These are phyloP conservation scores for Cyberlindnera japonica DNA, from an alignment of 805 yeast species.

Conservation along the genomic window DNA sequence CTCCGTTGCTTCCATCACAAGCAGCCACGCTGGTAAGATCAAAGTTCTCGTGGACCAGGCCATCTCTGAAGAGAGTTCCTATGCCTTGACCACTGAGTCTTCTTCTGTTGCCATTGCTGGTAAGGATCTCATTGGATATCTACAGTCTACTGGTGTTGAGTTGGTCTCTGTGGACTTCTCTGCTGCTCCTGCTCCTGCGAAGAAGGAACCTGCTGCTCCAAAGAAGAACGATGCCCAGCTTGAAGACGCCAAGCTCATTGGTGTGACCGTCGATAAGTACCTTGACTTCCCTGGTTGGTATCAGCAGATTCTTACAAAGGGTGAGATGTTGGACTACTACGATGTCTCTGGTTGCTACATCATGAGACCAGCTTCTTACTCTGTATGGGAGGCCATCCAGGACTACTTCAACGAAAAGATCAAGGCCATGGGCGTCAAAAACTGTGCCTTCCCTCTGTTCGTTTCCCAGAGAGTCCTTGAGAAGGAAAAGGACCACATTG, in stretches of 20 bases:
- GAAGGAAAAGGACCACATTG: slow-evolving; percentile 97
- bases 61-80: slow-evolving; percentile 29
- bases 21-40: slow-evolving; percentile 51
- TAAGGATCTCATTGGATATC: slow-evolving; percentile 41
- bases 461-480: slow-evolving; percentile 90
- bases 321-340: slow-evolving; percentile 97
- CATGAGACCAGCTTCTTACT: slow-evolving; percentile 91
- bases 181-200: slow-evolving; percentile 34
- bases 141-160: slow-evolving; percentile 50
- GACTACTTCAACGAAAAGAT: slow-evolving; percentile 76
- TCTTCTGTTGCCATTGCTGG: slow-evolving; percentile 51
- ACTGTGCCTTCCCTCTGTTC: slow-evolving; percentile 98
- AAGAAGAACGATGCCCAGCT: slow-evolving; percentile 44
- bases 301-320: slow-evolving; percentile 91
- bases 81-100: slow-evolving; percentile 46
- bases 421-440: slow-evolving; percentile 85
- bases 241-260: slow-evolving; percentile 80
- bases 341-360: slow-evolving; percentile 99
- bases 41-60: slow-evolving; percentile 56
- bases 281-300: slow-evolving; percentile 96
- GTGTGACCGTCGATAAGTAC: slow-evolving; percentile 92
- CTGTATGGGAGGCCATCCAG: slow-evolving; percentile 94
- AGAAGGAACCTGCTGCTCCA: slow-evolving; percentile 27
- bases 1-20: slow-evolving; percentile 47
- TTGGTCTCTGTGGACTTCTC: slow-evolving; percentile 52